phyloP scores from a whole-genome alignment of 192 early-diverging fungal species.

The Blastocladiella britannica region DNA sequence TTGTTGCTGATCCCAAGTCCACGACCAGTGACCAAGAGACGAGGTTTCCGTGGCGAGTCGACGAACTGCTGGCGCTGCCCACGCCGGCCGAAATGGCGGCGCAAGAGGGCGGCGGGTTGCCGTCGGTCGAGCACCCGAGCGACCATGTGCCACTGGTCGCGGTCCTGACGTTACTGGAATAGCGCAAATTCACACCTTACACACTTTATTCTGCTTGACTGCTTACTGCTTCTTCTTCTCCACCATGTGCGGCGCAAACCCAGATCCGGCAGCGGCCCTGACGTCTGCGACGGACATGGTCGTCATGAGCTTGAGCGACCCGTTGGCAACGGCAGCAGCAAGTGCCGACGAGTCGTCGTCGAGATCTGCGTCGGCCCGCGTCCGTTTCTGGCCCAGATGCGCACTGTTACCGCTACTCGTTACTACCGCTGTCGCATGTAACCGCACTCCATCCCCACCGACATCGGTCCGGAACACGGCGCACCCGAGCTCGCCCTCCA shows the following conservation, averaged over 20 bases:
- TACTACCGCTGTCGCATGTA: not conserved
- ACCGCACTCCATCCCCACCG: slow-evolving; percentile 38
- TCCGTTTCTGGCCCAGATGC: not conserved
- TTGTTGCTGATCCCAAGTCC: not conserved
- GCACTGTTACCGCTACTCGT: not conserved
- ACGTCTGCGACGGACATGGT: too few relatives aligned
- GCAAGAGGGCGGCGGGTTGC: not conserved
- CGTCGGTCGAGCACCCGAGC: not conserved
- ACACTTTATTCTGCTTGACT: too few relatives aligned
- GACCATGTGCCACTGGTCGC: not conserved
- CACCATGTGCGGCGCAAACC: too few relatives aligned
- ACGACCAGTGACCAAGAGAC: not conserved
- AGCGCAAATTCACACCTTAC: too few relatives aligned
- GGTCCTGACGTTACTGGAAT: too few relatives aligned
- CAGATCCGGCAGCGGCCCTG: too few relatives aligned
- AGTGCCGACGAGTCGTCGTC: too few relatives aligned
- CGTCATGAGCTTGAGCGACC: too few relatives aligned
- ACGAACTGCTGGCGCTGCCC: not conserved
- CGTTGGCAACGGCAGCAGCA: too few relatives aligned
- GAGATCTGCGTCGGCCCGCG: not conserved
- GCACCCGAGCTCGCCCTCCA: slow-evolving; percentile 41
- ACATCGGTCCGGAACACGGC: slow-evolving; percentile 48
- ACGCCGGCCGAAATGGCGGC: not conserved
- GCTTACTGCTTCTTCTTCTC: too few relatives aligned
- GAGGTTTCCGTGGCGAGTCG: not conserved